Base-by-base conservation (phyloP, 257 asterid species). In the Hygrophila difformis region DNA sequence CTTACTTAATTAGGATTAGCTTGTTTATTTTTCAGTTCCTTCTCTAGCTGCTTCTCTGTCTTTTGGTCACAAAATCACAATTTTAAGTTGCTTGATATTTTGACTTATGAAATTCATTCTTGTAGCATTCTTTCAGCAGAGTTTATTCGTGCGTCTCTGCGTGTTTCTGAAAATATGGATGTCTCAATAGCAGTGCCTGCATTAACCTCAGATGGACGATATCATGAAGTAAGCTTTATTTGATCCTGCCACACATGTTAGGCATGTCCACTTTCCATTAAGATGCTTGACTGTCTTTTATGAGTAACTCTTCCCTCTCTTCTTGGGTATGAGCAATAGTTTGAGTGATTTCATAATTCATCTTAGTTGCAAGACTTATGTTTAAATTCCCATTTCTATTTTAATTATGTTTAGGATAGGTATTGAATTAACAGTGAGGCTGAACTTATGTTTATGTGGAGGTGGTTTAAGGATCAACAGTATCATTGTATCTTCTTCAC, bases 91-190 rank as follows among this genome's bases (percentile, higher is more conserved):
- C 56, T 43, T 63, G 66, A 55, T 63, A 50, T 68, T 60, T 70
- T 77, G 78, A 77, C 89, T 82, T 60, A 77, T 72, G 76, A 69
- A 47, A 81, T 79, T 71, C 78, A 75, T 71, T 85, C 64, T 81
- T 89, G 94, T 85, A 89, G 98, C 89, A 79, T 89, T 81, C 98
- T 89, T 74, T 89, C 98, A 79, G 96, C 94, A 75, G 98, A 89
- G 67, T 89, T 89, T 76, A 63, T 82, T 66, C 92, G 76, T 47
- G 75, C 80, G 44, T 79, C 98, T 61, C 51, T 74, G 61, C 91
- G 66, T 49, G 93, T 79, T 41, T 60, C 68, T 67, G 97, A 72
- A 43, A 62, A 50, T 49, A 34, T 65, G 59, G 82, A 71, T 76
- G 67, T 57, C 50, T 63, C 79, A 68, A 47, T 63, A 43, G 43